These are phyloP conservation scores for Pseudocercospora pini-densiflorae DNA, from an alignment of 2,329 filamentous ascomycete genomes.

Conservation along the genomic window DNA sequence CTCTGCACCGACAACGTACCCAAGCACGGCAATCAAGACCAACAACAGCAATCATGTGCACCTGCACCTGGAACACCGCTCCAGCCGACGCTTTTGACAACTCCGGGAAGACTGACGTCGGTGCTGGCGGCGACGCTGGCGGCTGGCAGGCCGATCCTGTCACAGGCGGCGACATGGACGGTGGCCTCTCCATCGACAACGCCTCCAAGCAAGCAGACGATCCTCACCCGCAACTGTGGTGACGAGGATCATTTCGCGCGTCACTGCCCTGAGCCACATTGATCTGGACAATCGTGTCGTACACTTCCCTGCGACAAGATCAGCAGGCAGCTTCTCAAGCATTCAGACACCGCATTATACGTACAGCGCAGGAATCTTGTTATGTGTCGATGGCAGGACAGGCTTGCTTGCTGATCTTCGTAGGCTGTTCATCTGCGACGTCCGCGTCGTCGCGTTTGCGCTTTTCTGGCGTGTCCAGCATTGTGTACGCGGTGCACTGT, in stretches of 20 bases:
- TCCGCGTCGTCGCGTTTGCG: not conserved
- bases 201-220: constrained; percentile 37
- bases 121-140: constrained; percentile 13
- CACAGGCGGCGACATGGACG: constrained; percentile 7
- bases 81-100: constrained; percentile 24
- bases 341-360: no score
- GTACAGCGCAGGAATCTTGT: no score
- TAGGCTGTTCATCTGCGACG: not conserved
- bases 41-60: constrained; percentile 18
- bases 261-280: constrained; percentile 48
- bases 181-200: constrained; percentile 32
- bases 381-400: not conserved
- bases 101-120: constrained; percentile 30
- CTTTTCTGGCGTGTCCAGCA: not conserved
- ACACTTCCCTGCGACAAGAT: no score
- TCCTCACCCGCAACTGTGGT: constrained; percentile 45
- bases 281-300: no score
- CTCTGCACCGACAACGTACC: no score
- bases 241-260: constrained; percentile 52
- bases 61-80: constrained; percentile 33
- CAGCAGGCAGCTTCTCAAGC: no score
- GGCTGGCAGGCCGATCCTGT: constrained; percentile 21
- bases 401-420: not conserved
- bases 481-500: not conserved
- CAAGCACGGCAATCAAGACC: constrained; percentile 4